Percentiles rank a stretch among this genome's conserved stretches.
Conservation (phyloP, 371 early-diverging fungal species). For the Mucor indicus region DNA sequence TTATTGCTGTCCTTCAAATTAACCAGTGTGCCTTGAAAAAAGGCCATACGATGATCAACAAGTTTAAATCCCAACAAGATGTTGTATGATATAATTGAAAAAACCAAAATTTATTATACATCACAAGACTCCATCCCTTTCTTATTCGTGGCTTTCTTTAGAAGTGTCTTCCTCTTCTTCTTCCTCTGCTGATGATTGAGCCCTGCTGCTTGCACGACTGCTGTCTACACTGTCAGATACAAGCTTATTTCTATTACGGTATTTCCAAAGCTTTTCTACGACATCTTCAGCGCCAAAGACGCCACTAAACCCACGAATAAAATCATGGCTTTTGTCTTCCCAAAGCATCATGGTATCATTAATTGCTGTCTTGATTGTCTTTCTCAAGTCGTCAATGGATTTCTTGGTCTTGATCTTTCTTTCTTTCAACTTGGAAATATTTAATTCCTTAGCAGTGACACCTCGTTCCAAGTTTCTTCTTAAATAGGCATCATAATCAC, state of each 20-base stretch:
- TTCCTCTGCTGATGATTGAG: slow-evolving; percentile 17
- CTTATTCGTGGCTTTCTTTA: too few relatives aligned
- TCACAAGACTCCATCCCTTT: too few relatives aligned
- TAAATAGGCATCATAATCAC: slow-evolving; percentile 94
- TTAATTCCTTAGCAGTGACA: slow-evolving; percentile 87
- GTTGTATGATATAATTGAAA: too few relatives aligned
- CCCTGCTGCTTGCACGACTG: slow-evolving; percentile 21
- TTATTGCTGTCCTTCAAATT: too few relatives aligned
- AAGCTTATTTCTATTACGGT: slow-evolving; percentile 18
- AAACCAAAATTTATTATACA: too few relatives aligned
- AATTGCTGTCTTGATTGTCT: slow-evolving; percentile 65
- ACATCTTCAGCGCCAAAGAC: slow-evolving; percentile 67
- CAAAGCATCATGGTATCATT: slow-evolving; percentile 60
- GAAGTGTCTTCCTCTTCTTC: slow-evolving; percentile 6
- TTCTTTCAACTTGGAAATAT: slow-evolving; percentile 84
- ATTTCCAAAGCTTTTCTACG: slow-evolving; percentile 37
- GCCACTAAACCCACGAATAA: slow-evolving; percentile 65
- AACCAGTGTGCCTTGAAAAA: too few relatives aligned
- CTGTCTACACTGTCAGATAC: slow-evolving; percentile 17
- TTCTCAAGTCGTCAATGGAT: slow-evolving; percentile 66
- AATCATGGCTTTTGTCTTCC: slow-evolving; percentile 72
- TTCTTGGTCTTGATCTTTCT: slow-evolving; percentile 74
- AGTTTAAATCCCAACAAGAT: too few relatives aligned
- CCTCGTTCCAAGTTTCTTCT: slow-evolving; percentile 93
- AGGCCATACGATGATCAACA: too few relatives aligned